These are phyloP conservation scores for Boletus vinaceobasis DNA, from an alignment of 768 basidiomycete species.

Conservation along the genomic window DNA sequence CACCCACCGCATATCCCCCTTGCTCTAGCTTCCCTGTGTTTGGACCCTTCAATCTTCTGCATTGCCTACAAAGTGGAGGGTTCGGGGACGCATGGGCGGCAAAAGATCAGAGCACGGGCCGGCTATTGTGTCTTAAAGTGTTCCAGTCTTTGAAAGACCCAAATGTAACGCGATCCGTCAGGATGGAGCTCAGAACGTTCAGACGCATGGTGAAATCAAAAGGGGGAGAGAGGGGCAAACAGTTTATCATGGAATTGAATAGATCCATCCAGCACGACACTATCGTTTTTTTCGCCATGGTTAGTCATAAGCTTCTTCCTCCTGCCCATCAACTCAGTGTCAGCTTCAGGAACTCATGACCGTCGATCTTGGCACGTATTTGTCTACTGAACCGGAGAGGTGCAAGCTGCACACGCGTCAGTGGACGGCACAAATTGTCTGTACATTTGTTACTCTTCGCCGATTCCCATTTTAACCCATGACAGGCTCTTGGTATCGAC, in stretches of 20 bases:
- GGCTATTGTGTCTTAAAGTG: constrained; percentile 39
- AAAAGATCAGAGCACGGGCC: constrained; percentile 25
- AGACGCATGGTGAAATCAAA: constrained; percentile 30
- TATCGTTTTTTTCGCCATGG: constrained; percentile 39
- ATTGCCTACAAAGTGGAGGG: constrained; percentile 16
- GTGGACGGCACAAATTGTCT: constrained; percentile 43
- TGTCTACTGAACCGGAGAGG: constrained; percentile 22
- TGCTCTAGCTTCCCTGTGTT: constrained; percentile 18
- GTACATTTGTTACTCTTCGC: background rate
- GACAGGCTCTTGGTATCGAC: constrained; percentile 39
- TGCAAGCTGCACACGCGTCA: constrained; percentile 29
- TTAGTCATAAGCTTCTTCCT: constrained; percentile 12
- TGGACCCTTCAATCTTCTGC: constrained; percentile 25
- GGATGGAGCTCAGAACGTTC: constrained; percentile 36
- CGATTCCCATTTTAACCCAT: background rate
- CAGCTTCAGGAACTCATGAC: constrained; percentile 39
- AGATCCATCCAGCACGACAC: constrained; percentile 33
- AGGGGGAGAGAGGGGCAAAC: constrained; percentile 19
- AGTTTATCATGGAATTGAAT: constrained; percentile 39
- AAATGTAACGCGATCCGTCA: constrained; percentile 15
- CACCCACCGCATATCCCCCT: background rate
- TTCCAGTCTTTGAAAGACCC: constrained; percentile 18
- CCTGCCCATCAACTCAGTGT: background rate
- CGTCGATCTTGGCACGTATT: constrained; percentile 33
- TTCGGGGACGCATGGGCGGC: constrained; percentile 24